Evolutionary conservation across 352 stramenopile species (phyloP), one percentile per base, ranked within the genome.

Genomic region (Thalassiosira exigua): DNA sequence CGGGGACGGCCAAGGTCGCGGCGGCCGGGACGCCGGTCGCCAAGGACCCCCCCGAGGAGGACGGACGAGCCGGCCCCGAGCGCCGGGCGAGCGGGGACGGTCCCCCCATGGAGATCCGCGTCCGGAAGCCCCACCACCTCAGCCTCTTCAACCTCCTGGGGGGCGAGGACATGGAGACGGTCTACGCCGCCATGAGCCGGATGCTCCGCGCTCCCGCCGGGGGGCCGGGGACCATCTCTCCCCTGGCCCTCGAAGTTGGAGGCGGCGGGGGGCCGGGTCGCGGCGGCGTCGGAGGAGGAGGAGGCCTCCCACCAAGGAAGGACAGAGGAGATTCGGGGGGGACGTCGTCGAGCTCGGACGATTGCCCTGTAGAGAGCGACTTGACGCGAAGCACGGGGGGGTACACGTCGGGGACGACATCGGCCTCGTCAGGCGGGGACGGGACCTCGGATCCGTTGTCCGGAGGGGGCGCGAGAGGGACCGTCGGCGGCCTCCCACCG

Each of bases 141-240:
- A 88, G 60, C 53, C 60, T 92, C 0, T 93, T 93, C 61, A 88
- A 90, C 59, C 70, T 91, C 3, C 59, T 85, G 2, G 59, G 58
- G 21, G 65, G 87, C 11, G 71, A 82, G 33, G 85, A 91, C 66
- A 88, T 90, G 76, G 84, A 91, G 64, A 83, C 85, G 24, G 83
- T 92, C 12, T 93, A 91, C 72, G 57, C 76, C 39, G 85, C 82
- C 12, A 92, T 93, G 88, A 84, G 83, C 30, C 58, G 79, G 29
- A 88, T 93, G 79, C 75, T 93, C 1, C 57, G 60, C 12, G 33
- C 65, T 29, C 50, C 72, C 22, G 36, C 53, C n/a, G n/a, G n/a
- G n/a, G n/a, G n/a, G n/a, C n/a, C n/a, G n/a, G n/a, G n/a, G n/a
- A n/a, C n/a, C n/a, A n/a, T n/a, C n/a, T n/a, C n/a, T n/a, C n/a